Conservation (phyloP, 768 basidiomycete genomes). For the Omphalotus guepiniiformis region DNA sequence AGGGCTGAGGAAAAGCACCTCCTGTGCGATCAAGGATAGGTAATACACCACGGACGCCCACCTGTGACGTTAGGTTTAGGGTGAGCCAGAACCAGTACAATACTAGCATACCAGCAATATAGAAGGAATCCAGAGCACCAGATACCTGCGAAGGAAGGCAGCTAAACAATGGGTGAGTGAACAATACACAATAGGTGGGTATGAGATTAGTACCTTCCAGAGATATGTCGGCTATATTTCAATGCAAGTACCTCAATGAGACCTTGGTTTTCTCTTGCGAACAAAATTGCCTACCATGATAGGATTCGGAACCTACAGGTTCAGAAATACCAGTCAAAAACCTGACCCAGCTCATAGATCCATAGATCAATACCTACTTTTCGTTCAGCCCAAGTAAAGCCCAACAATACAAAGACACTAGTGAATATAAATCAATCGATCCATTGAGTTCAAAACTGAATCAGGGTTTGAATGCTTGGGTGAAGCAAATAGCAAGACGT, state of each 20-base stretch:
- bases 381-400: conserved; percentile 9
- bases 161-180: not conserved
- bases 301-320: conserved; percentile 6
- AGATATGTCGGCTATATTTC: conserved; percentile 6
- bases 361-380: conserved; percentile 1
- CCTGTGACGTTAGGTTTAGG: not conserved
- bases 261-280: not conserved
- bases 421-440: not conserved
- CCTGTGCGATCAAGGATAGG: conserved; percentile 9
- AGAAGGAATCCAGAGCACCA: conserved; percentile 10
- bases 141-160: conserved; percentile 10
- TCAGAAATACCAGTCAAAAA: not conserved
- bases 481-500: not conserved
- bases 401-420: conserved; percentile 6
- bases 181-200: not conserved
- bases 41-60: conserved; percentile 12
- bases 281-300: conserved; percentile 7
- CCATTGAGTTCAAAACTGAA: no score
- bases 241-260: not conserved
- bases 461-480: no score
- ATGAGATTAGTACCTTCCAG: conserved; percentile 3
- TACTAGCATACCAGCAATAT: conserved; percentile 7
- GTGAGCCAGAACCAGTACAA: not conserved
- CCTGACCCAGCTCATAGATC: not conserved
- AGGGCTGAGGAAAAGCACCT: conserved; percentile 9